These are phyloP conservation scores for Axilococcus clingmanii DNA, from an alignment of 139 green algal species.

Conservation along the genomic window DNA sequence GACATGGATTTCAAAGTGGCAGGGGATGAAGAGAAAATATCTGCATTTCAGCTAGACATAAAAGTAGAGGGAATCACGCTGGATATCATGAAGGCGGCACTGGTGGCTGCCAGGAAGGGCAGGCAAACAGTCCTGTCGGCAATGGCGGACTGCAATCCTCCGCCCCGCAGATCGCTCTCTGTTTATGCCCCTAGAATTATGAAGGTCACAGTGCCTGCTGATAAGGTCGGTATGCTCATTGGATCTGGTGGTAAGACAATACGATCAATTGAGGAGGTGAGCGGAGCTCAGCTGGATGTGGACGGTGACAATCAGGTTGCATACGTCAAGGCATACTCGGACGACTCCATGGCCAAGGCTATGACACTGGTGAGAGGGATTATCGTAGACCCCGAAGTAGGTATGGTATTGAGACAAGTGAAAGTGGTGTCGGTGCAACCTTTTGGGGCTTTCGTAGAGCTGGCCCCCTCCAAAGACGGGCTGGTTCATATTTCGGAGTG, in stretches of 20 bases:
- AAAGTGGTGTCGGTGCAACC: slow-evolving; percentile 24
- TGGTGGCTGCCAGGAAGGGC: slow-evolving; percentile 52
- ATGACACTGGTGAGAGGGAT: slow-evolving; percentile 28
- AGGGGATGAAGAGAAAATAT: slow-evolving; percentile 55
- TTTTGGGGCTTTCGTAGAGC: slow-evolving; percentile 62
- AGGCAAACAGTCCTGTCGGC: slow-evolving; percentile 65
- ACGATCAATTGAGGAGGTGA: slow-evolving; percentile 46
- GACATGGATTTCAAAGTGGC: slow-evolving; percentile 99
- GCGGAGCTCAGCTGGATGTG: slow-evolving; percentile 45
- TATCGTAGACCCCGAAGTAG: slow-evolving; percentile 10
- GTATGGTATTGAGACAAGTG: slow-evolving; percentile 17
- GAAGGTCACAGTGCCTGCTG: slow-evolving; percentile 25
- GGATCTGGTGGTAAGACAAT: slow-evolving; percentile 72
- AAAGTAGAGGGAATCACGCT: slow-evolving; percentile 87
- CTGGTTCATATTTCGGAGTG: slow-evolving; percentile 70
- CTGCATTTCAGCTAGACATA: slow-evolving; percentile 97
- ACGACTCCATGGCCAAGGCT: slow-evolving; percentile 14
- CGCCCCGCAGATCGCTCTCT: slow-evolving; percentile 42
- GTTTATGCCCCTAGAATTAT: slow-evolving; percentile 52
- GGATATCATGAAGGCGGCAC: slow-evolving; percentile 76
- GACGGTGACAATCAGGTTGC: slow-evolving; percentile 4
- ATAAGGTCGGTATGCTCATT: slow-evolving; percentile 66
- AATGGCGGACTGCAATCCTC: slow-evolving; percentile 64
- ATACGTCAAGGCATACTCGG: slow-evolving; percentile 20
- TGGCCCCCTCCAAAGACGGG: slow-evolving; percentile 38